Conservation (phyloP, 306 rosid genomes). For the Trifolium fragiferum region DNA sequence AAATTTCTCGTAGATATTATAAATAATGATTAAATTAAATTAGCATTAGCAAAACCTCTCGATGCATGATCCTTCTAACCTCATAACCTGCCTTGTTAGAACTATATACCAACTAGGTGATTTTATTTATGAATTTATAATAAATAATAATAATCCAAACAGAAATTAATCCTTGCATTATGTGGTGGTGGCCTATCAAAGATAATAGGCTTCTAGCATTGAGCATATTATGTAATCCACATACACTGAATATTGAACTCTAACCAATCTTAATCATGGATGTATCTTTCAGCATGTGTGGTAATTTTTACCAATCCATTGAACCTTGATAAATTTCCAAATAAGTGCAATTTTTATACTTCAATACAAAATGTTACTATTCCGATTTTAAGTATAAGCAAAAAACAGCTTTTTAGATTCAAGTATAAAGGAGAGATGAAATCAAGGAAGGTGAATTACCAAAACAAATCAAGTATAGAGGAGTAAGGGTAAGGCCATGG, state of each 20-base stretch:
- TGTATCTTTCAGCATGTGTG: conserved; percentile 14
- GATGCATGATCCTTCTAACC: conserved; percentile 34
- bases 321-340: conserved; percentile 39
- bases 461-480: conserved; percentile 35
- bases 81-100: conserved; percentile 20
- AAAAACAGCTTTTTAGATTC: no score
- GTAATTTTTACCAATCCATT: conserved; percentile 35
- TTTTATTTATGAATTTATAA: conserved; percentile 7
- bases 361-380: conserved; percentile 26
- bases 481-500: conserved; percentile 53
- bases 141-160: conserved; percentile 27
- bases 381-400: no score
- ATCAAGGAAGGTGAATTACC: neutral
- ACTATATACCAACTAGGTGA: neutral
- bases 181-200: neutral
- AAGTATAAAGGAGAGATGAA: conserved; percentile 37
- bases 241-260: conserved; percentile 46
- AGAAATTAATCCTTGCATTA: conserved; percentile 7
- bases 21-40: conserved; percentile 29
- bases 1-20: neutral
- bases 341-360: neutral
- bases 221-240: conserved; percentile 31
- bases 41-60: conserved; percentile 3
- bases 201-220: conserved; percentile 28
- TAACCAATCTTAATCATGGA: conserved; percentile 41